Percentiles rank a stretch among this genome's conserved stretches.
These are phyloP conservation scores for Cyanidiococcus yangmingshanensis DNA, from an alignment of 23 red algal species.

Conservation along the genomic window DNA sequence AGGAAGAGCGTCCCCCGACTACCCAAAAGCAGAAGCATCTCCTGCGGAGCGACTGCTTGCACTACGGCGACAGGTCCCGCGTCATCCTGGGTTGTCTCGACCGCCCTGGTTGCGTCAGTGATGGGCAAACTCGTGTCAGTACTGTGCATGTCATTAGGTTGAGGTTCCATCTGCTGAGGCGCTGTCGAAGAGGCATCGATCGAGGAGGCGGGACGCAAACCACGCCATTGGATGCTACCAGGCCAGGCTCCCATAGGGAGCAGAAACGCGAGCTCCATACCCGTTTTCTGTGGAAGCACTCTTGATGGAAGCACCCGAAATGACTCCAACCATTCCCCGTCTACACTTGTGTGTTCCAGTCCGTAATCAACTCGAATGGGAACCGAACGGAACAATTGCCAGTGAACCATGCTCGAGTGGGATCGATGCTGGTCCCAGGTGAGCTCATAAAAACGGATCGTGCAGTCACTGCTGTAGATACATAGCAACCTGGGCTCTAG, in stretches of 20 bases:
- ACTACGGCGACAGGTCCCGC: too few species aligned
- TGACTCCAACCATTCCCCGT: constrained; percentile 11
- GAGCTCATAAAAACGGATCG: background rate
- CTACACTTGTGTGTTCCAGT: background rate
- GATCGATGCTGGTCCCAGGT: background rate
- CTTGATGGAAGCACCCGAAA: background rate
- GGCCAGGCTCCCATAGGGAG: constrained; percentile 1
- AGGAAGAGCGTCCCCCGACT: constrained; percentile 11
- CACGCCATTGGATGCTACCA: background rate
- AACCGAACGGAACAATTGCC: background rate
- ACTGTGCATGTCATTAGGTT: background rate
- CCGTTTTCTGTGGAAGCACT: background rate
- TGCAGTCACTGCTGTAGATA: background rate
- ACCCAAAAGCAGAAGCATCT: background rate
- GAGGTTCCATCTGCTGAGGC: background rate
- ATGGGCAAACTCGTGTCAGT: background rate
- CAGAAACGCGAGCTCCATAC: background rate
- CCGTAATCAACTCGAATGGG: constrained; percentile 9
- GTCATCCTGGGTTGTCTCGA: background rate
- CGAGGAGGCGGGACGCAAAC: background rate
- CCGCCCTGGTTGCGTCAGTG: background rate
- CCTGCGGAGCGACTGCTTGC: background rate
- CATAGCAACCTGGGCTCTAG: background rate
- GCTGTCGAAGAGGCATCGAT: background rate
- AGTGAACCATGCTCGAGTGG: background rate